Base-by-base conservation (phyloP, 2,329 filamentous ascomycete species). In the Diplodia scrobiculata region DNA sequence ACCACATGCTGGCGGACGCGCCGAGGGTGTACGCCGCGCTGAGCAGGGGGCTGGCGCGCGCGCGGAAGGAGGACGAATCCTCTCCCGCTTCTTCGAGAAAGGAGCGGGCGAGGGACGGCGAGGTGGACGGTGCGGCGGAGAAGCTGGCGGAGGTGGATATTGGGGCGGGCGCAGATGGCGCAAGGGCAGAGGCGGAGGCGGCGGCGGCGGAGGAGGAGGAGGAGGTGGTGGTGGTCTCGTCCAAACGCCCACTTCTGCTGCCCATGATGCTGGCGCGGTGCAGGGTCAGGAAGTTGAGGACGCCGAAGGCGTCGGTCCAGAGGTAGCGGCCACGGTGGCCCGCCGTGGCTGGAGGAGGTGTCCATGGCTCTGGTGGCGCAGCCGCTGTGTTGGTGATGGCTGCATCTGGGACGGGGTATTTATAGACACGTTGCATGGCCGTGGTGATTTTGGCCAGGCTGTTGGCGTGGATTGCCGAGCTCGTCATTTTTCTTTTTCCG, bases 1-100 rank as follows among this genome's bases (percentile, higher is more conserved):
- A 99, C 79, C 84, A 89, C 32, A 96, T 98, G 91, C 84, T 99
- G 0, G 83, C 86, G 0, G 92, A 99, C 82, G 91, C 91, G 9
- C 89, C 92, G 5, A 84, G 89, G 66, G 91, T 97, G 0, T 92
- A 89, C 66, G 87, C 89, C 64, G 80, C 87, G 0, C 78, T 96
- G 68, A 82, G 81, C 65, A 78, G 80, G 52, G 84, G 83, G 0
- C 73, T 89, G 53, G 50, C 25, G 6, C 27, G 21, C 50, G 65
- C 50, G 50, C 41, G 55, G 54, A 47, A 10, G 63, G 32, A 34
- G 19, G 34, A 10, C 3, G 5, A 11, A 36, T 29, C 9, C 54
- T 13, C 27, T 38, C 3, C 38, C n/a, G n/a, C 27, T 38, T 6
- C 38, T 41, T 14, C 38, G 38, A 41, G 38, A n/a, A 27, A 1